Percentiles rank a stretch among this genome's conserved stretches.
These are phyloP conservation scores for Arctium lappa DNA, from an alignment of 129 eudicot genomes.

Conservation along the genomic window DNA sequence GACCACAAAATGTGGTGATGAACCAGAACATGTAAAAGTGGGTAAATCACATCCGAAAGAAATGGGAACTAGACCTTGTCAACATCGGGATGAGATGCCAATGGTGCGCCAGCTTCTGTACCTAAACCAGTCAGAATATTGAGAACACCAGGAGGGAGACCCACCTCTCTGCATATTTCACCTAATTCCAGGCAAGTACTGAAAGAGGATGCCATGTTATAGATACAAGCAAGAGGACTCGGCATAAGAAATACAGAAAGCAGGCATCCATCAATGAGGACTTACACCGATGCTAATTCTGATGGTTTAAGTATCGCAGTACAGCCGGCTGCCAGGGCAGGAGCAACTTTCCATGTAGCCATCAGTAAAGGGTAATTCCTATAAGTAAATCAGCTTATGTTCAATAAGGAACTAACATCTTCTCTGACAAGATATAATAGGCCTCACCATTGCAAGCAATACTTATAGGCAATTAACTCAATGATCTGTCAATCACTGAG, in stretches of 20 bases:
- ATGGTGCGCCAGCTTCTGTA: constrained; percentile 82
- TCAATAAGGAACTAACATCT: background rate
- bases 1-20: background rate
- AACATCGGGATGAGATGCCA: constrained; percentile 90
- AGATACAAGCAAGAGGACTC: background rate
- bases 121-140: constrained; percentile 77
- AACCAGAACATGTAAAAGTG: constrained; percentile 1
- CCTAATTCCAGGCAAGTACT: constrained; percentile 83
- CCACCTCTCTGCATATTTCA: constrained; percentile 63
- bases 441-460: background rate
- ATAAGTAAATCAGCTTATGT: background rate
- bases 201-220: constrained; percentile 8
- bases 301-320: constrained; percentile 83
- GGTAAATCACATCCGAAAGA: background rate
- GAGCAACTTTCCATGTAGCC: constrained; percentile 99
- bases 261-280: background rate
- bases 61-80: constrained; percentile 57
- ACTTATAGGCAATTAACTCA: background rate
- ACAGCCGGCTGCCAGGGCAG: constrained; percentile 91
- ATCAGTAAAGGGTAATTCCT: constrained; percentile 93
- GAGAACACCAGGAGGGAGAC: constrained; percentile 73
- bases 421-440: background rate
- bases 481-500: background rate
- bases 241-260: background rate
- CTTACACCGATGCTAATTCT: constrained; percentile 68